Base-by-base conservation (phyloP, 2,329 filamentous ascomycete genomes). In the Escovopsis sp. region DNA sequence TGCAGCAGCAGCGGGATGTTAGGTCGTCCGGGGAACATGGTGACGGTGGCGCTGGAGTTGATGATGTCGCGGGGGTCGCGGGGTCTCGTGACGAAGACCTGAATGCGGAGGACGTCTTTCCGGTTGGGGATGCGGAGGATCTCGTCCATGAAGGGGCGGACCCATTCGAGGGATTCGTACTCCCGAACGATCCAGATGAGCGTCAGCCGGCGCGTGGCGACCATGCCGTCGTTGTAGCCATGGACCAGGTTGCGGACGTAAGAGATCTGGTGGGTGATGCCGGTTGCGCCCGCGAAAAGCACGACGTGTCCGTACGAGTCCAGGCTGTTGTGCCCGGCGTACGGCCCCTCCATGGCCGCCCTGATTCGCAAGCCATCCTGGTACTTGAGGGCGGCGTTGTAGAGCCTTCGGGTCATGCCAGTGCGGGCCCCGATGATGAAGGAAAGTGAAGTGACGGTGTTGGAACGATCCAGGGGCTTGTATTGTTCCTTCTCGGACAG, bases 161-260 rank as follows among this genome's bases (percentile, higher is more conserved):
- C 82, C 88, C 90, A 96, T 55, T 94, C 85, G 7, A 96, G 70
- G 38, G 88, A 78, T 49, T 94, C 80, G 27, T 81, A 79, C 37
- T 86, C 84, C 41, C 90, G 84, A 43, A 96, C 81, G 50, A 94
- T 79, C 90, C 90, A 96, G 40, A 94, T 74, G 7, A 96, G 73
- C 1, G 79, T 83, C 32, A 96, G 62, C 28, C 79, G 76, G 35
- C 86, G 78, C 4, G 84, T 85, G 4, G 88, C 86, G 27, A 86
- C 76, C 1, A 76, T 86, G 39, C 75, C 72, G 1, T 72, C 63
- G 36, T 74, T 72, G 55, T 71, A 79, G 4, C 79, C 79, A 36
- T 75, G 61, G 39, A 88, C 69, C 4, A 88, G 64, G 35, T 90
- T 79, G 37, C 76, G 78, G 8, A 94, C 70, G 55, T 92, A 93